Base-by-base conservation (phyloP, 345 rosid genomes). In the Eucalyptus guilfoylei region DNA sequence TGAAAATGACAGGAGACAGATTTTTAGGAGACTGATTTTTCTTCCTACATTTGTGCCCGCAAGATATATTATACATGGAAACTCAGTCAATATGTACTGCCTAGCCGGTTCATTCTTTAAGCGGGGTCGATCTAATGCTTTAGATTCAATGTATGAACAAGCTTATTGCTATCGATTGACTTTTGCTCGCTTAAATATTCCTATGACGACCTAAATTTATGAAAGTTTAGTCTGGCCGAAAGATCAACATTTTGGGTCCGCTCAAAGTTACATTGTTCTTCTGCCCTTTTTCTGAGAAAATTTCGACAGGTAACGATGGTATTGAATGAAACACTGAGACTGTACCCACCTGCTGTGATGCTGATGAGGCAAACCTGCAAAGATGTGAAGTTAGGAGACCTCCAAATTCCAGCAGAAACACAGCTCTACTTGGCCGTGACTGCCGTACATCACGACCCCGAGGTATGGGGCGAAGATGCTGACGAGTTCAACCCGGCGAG, bases 381-480 rank as follows among this genome's bases (percentile, higher is more conserved):
- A 87, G 90, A 88, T 1, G 93, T 94, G 47, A 94, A 94, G 92
- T 90, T 96, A 6, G 98, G 99, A 72, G 90, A 54, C 88, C 91
- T 97, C 14, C 90, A 95, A 64, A 52, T 96, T 89, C 98, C 99
- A 23, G 93, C 91, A 11, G 93, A 92, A 50, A 96, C 97, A 12
- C 95, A 96, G 32, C 86, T 97, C 64, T 92, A 87, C 86, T 16
- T 97, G 72, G 91, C 97, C 2, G 21, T 91, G 26, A 47, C 91
- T 17, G 95, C 95, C 19, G 89, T 94, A 50, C 99, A 97, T 49
- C 97, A 91, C 55, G 97, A 96, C 88, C 87, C 62, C 42, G 94
- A 91, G 45, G 88, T 94, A 67, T 96, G 99, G 99, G 99, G 98
- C 64, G 90, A 89, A 19, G 98, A 96, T 45, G 97, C 94, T 1